These are phyloP conservation scores for rapeseed (Brassica napus) DNA, from an alignment of 345 rosid species.

Conservation along the genomic window DNA sequence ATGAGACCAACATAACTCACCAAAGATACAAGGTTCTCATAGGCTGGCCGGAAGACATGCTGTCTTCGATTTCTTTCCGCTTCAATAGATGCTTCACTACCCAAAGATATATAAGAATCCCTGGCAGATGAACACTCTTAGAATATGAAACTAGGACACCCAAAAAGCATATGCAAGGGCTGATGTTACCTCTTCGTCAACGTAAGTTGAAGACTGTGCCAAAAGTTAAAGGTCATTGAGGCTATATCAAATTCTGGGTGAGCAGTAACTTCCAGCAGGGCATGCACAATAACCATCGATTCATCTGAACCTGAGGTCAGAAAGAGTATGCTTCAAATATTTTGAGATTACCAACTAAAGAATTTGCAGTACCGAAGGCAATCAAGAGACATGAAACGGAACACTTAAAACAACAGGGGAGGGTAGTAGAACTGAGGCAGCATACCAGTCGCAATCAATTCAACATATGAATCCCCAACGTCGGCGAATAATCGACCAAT, in stretches of 20 bases:
- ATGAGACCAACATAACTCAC: slow-evolving; percentile 47
- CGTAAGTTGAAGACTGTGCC: slow-evolving; percentile 95
- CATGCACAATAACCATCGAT: slow-evolving; percentile 82
- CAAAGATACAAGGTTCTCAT: slow-evolving; percentile 85
- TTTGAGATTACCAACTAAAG: slow-evolving; percentile 21
- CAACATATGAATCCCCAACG: slow-evolving; percentile 97
- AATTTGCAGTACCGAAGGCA: slow-evolving; percentile 19
- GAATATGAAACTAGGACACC: slow-evolving; percentile 26
- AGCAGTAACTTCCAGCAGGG: slow-evolving; percentile 88
- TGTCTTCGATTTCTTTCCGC: slow-evolving; percentile 84
- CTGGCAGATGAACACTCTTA: slow-evolving; percentile 49
- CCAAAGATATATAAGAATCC: slow-evolving; percentile 69
- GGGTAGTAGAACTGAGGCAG: slow-evolving; percentile 15
- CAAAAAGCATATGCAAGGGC: slow-evolving; percentile 19
- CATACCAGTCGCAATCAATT: slow-evolving; percentile 89
- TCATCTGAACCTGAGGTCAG: slow-evolving; percentile 71
- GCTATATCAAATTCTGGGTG: slow-evolving; percentile 96
- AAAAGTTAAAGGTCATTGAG: slow-evolving; percentile 98
- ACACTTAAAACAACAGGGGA: slow-evolving; percentile 13
- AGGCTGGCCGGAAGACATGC: slow-evolving; percentile 71
- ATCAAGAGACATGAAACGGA: slow-evolving; percentile 30
- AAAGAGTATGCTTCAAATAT: slow-evolving; percentile 19
- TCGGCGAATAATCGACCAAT: slow-evolving; percentile 96
- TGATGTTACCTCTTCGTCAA: slow-evolving; percentile 71
- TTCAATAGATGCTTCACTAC: slow-evolving; percentile 68